Conservation (phyloP, 75 land plant genomes). For the Pinus tabuliformis region DNA sequence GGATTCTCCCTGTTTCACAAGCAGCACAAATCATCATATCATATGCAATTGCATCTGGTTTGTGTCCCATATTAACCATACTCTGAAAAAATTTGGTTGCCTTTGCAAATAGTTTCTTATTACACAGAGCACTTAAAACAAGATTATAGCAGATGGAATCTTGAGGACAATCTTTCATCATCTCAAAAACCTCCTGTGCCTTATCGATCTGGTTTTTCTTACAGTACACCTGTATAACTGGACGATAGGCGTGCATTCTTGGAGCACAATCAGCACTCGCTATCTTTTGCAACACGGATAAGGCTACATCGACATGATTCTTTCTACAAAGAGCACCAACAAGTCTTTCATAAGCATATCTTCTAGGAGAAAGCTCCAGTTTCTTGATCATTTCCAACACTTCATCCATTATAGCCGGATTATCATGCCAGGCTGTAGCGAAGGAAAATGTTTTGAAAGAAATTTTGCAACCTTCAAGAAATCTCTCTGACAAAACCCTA, state of each 20-base stretch:
- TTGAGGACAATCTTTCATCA: constrained; percentile 4
- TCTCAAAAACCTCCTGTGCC: not conserved
- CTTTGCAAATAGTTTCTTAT: not conserved
- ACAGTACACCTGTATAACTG: constrained; percentile 1
- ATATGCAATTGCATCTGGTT: constrained; percentile 2
- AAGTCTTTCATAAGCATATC: not conserved
- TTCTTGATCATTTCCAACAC: not conserved
- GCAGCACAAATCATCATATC: constrained; percentile 2
- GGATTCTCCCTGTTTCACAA: not conserved
- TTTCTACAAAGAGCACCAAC: not conserved
- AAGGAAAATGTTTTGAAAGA: not conserved
- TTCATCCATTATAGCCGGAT: not conserved
- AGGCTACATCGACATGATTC: not conserved
- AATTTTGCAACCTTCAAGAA: no score
- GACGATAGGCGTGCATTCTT: not conserved
- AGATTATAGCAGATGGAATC: not conserved
- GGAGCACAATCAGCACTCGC: not conserved
- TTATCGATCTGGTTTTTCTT: constrained; percentile 5
- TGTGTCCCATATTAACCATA: not conserved
- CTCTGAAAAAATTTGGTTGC: not conserved
- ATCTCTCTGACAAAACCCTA: no score
- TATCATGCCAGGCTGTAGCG: not conserved
- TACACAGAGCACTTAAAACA: not conserved
- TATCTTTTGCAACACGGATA: not conserved
- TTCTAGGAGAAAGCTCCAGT: not conserved